Base-by-base conservation (phyloP, 2,329 filamentous ascomycete genomes). In the Ophiosphaerella narmari region DNA sequence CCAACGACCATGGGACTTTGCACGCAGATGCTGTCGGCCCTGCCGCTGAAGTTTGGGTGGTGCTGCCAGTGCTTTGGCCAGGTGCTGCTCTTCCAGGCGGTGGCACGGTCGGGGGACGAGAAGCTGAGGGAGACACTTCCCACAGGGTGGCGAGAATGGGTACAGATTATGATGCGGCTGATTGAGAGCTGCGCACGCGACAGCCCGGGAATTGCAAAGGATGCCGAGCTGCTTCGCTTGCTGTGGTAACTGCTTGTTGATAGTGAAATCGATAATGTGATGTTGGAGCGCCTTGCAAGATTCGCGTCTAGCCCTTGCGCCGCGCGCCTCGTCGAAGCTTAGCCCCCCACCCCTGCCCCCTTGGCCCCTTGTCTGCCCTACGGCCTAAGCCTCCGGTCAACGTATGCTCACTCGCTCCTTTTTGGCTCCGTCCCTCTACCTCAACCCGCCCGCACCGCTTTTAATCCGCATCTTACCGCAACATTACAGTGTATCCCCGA, bases 11-110 rank as follows among this genome's bases (percentile, higher is more conserved):
- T 69, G 63, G 71, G 70, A 1, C 59, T 71, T 8, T 73, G 69
- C 49, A 62, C 56, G n/a, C 66, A 67, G 39, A 73, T 74, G 71
- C 54, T 66, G 35, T 66, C 68, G 2, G 68, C 66, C 2, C 53
- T 71, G 39, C 70, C 70, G 9, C 48, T 74, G 40, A 74, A 74
- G 44, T 73, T 74, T 44, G 71, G 70, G 4, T 74, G 69, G 69
- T 71, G 67, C 33, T 70, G 59, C 21, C 71, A 74, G 42, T 72
- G 66, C 51, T 74, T 72, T 44, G 71, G 71, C 2, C 71, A 73
- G 52, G 56, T 74, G 12, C 45, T 74, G 26, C 48, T 72, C 5
- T 70, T 74, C 45, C 61, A 70, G 33, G 63, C 66, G 5, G 62
- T 72, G 16, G 65, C 67, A 21, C 59, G 60, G 13, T 68, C 62